A percentile compares a stretch with the other conserved stretches of the same genome.
These are phyloP conservation scores for Orbilia brochopaga DNA, from an alignment of 2,329 filamentous ascomycete genomes.

Conservation along the genomic window DNA sequence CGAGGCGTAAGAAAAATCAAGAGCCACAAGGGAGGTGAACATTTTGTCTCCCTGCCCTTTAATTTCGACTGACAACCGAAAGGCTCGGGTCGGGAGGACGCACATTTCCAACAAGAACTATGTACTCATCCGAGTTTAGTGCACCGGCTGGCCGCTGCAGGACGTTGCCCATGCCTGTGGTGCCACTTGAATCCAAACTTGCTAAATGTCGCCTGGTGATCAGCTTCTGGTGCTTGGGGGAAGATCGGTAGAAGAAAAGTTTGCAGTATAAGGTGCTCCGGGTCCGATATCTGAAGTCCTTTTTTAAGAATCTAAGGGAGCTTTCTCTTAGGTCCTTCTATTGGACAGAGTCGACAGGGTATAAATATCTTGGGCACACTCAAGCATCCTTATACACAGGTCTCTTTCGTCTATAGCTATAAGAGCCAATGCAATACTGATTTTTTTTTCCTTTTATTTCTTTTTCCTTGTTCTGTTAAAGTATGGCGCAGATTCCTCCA, in stretches of 20 bases:
- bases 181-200: conserved; percentile 31
- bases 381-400: conserved; percentile 31
- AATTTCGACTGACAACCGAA: conserved; percentile 23
- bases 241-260: conserved; percentile 27
- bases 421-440: conserved; percentile 15
- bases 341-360: conserved; percentile 25
- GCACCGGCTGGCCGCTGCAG: conserved; percentile 47
- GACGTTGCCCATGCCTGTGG: conserved; percentile 44
- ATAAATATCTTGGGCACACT: conserved; percentile 20
- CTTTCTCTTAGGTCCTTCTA: conserved; percentile 18
- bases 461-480: conserved; percentile 20
- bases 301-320: conserved; percentile 15
- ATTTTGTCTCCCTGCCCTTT: conserved; percentile 9
- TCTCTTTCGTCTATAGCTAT: conserved; percentile 40
- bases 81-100: conserved; percentile 29
- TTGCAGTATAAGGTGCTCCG: conserved; percentile 12
- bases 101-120: conserved; percentile 51
- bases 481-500: conserved; percentile 22
- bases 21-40: conserved; percentile 4
- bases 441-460: conserved; percentile 35
- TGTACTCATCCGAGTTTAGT: conserved; percentile 51
- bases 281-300: conserved; percentile 31
- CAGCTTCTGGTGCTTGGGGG: not conserved
- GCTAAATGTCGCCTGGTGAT: conserved; percentile 12
- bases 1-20: conserved; percentile 5